Base-by-base conservation (phyloP, 257 asterid genomes). In the Plantago ovata region DNA sequence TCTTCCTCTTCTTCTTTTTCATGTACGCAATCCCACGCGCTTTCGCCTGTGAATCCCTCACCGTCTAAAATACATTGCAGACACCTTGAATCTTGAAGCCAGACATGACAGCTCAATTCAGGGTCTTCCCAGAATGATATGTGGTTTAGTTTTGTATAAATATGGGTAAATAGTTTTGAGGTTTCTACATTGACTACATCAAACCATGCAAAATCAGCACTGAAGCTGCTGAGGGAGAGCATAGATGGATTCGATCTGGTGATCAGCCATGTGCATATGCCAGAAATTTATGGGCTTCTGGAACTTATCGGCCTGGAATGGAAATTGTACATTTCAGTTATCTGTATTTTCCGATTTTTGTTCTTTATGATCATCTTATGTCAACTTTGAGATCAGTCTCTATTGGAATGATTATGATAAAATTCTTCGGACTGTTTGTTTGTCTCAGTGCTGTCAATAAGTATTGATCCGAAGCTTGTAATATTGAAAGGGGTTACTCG, bases 251-350 rank as follows among this genome's bases (percentile, higher is more conserved):
- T 84, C 54, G 95, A 89, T 72, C 71, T 89, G 67, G 88, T 86
- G 36, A 86, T 89, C 56, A 84, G 94, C 36, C 95, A 89, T 63
- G 97, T 89, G 49, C 84, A 84, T 62, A 89, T 89, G 97, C 97
- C 97, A 14, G 95, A 89, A 69, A 86, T 89, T 89, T 80, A 77
- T n/a, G n/a, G n/a, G 78, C 95, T 89, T 70, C 82, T 86, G 19
- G 97, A 89, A 72, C 94, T 69, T 24, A 83, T 89, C 59, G 97
- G 95, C 54, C 94, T 86, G 20, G 94, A 86, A 66, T 72, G n/a
- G n/a, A n/a, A n/a, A n/a, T n/a, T 86, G 95, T 93, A 89, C 71
- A 79, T 89, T 38, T 94, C 97, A 11, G 97, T 89, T 24, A 89
- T 89, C 71, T 86, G 97, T 90, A 75, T 63, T 81, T 68, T 52